phyloP scores from a whole-genome alignment of 495 filamentous ascomycete species.

The Mytilinidion resinicola region DNA sequence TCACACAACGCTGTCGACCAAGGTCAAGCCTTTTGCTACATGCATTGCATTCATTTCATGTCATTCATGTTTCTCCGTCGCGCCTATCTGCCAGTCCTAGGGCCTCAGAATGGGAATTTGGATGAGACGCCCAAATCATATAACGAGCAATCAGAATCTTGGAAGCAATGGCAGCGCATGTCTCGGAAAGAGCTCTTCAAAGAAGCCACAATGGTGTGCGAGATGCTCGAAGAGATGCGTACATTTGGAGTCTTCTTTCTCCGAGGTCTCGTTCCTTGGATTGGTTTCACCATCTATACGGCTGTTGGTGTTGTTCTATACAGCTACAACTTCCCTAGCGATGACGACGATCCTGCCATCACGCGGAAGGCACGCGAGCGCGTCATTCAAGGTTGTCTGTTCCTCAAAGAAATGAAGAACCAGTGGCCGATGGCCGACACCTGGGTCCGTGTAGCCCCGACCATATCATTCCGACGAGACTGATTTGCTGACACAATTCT shows the following conservation, averaged over 20 bases:
- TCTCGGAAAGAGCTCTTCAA: constrained; percentile 22
- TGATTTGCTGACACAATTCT: not conserved
- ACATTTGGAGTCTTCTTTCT: constrained; percentile 32
- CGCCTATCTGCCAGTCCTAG: constrained; percentile 27
- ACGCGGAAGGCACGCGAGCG: constrained; percentile 19
- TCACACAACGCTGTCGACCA: constrained; percentile 29
- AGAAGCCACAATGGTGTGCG: constrained; percentile 27
- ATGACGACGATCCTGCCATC: constrained; percentile 21
- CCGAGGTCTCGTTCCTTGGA: constrained; percentile 31
- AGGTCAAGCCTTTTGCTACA: constrained; percentile 32
- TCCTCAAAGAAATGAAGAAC: constrained; percentile 30
- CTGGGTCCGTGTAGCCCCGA: constrained; percentile 30
- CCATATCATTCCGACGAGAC: not conserved
- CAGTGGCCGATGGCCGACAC: constrained; percentile 32
- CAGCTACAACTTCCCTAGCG: constrained; percentile 26
- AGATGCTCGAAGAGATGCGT: constrained; percentile 34
- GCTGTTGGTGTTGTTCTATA: constrained; percentile 30
- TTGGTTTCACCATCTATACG: constrained; percentile 33
- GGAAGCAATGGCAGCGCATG: constrained; percentile 27
- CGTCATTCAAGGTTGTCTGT: constrained; percentile 26
- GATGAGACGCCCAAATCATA: constrained; percentile 21
- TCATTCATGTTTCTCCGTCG: constrained; percentile 30
- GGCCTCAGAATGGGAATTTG: constrained; percentile 15
- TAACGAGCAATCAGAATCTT: constrained; percentile 18
- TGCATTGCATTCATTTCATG: constrained; percentile 32